Base-by-base conservation (phyloP, 345 rosid genomes). In the Lepidium sativum region DNA sequence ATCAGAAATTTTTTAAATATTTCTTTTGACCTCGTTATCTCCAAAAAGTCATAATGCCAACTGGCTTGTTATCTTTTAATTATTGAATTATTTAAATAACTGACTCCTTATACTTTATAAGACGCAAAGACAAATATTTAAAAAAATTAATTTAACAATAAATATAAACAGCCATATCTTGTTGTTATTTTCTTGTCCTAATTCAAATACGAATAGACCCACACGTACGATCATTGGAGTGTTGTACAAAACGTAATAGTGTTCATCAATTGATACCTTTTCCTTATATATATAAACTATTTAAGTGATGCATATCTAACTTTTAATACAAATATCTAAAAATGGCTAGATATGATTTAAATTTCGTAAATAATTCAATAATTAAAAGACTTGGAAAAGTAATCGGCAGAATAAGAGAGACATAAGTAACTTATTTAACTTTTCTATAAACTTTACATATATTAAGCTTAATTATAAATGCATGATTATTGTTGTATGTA, bases 11-110 rank as follows among this genome's bases (percentile, higher is more conserved):
- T 60, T 62, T 25, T 4, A 56, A 68, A 65, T 23, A 49, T 43
- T 65, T 65, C 33, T 65, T 65, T 72, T 66, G 25, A 72, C 60
- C 66, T 66, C 57, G 68, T 73, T 52, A 43, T 72, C 49, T 42
- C 57, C 72, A 65, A 66, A 65, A 60, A 52, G 67, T 66, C 72
- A 43, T 16, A 43, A 5, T 59, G 77, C 42, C 72, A 72, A 71
- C 67, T 66, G 52, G 63, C 43, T 52, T n/a, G n/a, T n/a, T n/a
- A n/a, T n/a, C n/a, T n/a, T n/a, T n/a, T n/a, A n/a, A n/a, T n/a
- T n/a, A n/a, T n/a, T n/a, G n/a, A n/a, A n/a, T n/a, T n/a, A n/a
- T n/a, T n/a, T n/a, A n/a, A n/a, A n/a, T n/a, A n/a, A n/a, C n/a
- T n/a, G n/a, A n/a, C n/a, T n/a, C n/a, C n/a, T n/a, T n/a, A n/a